Percentiles rank a stretch among this genome's conserved stretches.
Conservation (phyloP, 768 basidiomycete species). For the Lentinula guzmanii region DNA sequence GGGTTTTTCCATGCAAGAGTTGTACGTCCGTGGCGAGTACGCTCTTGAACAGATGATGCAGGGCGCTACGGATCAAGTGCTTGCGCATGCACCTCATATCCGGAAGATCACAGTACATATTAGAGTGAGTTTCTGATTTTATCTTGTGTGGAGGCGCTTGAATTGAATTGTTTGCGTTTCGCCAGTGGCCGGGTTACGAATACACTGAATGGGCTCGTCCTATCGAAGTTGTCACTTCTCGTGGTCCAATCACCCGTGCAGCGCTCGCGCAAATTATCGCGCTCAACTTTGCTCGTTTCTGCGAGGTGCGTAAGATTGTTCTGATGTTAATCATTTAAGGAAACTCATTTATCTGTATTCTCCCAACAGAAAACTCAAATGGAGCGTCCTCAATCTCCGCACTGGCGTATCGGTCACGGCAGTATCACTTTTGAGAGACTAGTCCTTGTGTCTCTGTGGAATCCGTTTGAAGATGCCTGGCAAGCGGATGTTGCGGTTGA, state of each 20-base stretch:
- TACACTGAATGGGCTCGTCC: slow-evolving; percentile 31
- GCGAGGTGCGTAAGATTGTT: slow-evolving; percentile 24
- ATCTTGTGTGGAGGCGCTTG: background rate
- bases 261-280: slow-evolving; percentile 33
- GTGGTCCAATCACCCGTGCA: slow-evolving; percentile 37
- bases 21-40: slow-evolving; percentile 28
- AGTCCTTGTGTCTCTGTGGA: slow-evolving; percentile 34
- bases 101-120: slow-evolving; percentile 32
- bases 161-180: background rate
- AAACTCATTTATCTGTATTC: background rate
- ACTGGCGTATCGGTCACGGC: slow-evolving; percentile 27
- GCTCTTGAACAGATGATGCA: slow-evolving; percentile 31
- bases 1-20: slow-evolving; percentile 42
- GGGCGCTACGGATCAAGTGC: slow-evolving; percentile 32
- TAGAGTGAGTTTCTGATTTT: slow-evolving; percentile 22
- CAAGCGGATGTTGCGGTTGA: slow-evolving; percentile 46
- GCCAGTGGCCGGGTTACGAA: slow-evolving; percentile 45
- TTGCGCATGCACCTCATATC: slow-evolving; percentile 25
- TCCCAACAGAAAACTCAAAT: slow-evolving; percentile 22
- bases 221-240: slow-evolving; percentile 26
- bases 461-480: slow-evolving; percentile 38
- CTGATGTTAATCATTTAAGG: background rate
- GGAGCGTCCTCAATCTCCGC: slow-evolving; percentile 16
- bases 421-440: slow-evolving; percentile 37
- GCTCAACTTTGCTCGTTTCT: slow-evolving; percentile 27